A percentile compares a stretch with the other conserved stretches of the same genome.
phyloP scores from a whole-genome alignment of 768 basidiomycete species.

The Filobasidium wieringae region DNA sequence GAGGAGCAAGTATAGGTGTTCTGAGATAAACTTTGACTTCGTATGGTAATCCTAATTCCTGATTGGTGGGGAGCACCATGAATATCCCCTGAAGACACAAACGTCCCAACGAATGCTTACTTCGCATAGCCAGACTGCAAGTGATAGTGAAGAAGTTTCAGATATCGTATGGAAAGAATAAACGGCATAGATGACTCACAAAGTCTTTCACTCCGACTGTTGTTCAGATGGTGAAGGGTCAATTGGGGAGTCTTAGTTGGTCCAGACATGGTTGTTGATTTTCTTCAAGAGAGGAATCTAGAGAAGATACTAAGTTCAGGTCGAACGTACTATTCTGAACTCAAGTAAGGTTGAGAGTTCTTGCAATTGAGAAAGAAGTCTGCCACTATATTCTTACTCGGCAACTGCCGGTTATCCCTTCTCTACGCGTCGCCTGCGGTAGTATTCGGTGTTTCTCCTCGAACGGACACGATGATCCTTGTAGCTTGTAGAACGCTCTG shows the following conservation, averaged over 20 bases:
- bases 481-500: too few relatives aligned
- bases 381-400: too few relatives aligned
- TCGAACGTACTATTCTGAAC: too few relatives aligned
- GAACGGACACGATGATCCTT: too few relatives aligned
- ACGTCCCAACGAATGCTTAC: background rate
- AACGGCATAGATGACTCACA: constrained; percentile 19
- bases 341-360: too few relatives aligned
- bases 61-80: background rate
- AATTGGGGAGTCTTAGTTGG: constrained; percentile 17
- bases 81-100: background rate
- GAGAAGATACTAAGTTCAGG: too few relatives aligned
- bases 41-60: constrained; percentile 31
- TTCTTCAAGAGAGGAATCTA: too few relatives aligned
- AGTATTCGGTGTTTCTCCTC: too few relatives aligned
- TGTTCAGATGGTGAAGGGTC: constrained; percentile 32
- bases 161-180: background rate
- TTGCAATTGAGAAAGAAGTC: too few relatives aligned
- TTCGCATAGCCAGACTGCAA: constrained; percentile 29
- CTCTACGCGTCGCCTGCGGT: too few relatives aligned
- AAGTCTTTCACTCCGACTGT: constrained; percentile 29
- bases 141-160: background rate
- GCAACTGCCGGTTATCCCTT: too few relatives aligned
- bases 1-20: constrained; percentile 20
- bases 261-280: constrained; percentile 6
- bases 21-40: constrained; percentile 30